Base-by-base conservation (phyloP, 768 basidiomycete species). In the Tephrocybe rancida region DNA sequence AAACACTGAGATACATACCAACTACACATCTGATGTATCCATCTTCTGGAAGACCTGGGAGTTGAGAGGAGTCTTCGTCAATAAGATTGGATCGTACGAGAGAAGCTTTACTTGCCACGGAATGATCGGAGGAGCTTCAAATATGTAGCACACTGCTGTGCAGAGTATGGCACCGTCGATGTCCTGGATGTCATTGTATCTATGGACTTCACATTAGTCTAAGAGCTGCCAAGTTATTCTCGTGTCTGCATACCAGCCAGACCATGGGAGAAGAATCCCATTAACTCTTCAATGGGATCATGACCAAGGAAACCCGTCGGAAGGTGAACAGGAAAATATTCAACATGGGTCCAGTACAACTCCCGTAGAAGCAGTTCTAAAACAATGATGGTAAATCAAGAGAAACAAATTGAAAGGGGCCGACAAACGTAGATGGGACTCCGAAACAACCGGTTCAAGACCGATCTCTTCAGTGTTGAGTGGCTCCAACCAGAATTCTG, bases 331-430 rank as follows among this genome's bases (percentile, higher is more conserved):
- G 83, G 84, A 63, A 84, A 87, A 55, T 72, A 79, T 58, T 87
- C 85, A 14, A 85, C 66, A 55, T 89, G 87, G 1, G 61, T 61
- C 87, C 86, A 88, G 52, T 84, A 88, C 16, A 82, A 67, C 22
- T 76, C 74, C 42, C 82, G 73, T 7, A 86, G 59, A 3, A 71
- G 70, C n/a, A 70, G 55, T 46, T 72, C 85, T 86, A n/a, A 50
- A n/a, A n/a, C n/a, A n/a, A n/a, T n/a, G n/a, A 24, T 13, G 25
- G 10, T 8, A 39, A 47, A 25, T 6, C n/a, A n/a, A n/a, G n/a
- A n/a, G n/a, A n/a, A n/a, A n/a, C n/a, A n/a, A n/a, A n/a, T n/a
- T n/a, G n/a, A n/a, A n/a, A n/a, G n/a, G n/a, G n/a, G 7, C 16
- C 18, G 9, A 70, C 81, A 57, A 46, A 85, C 85, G 73, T n/a